Conservation (phyloP, 129 eudicot species). For the Lonicera japonica region DNA sequence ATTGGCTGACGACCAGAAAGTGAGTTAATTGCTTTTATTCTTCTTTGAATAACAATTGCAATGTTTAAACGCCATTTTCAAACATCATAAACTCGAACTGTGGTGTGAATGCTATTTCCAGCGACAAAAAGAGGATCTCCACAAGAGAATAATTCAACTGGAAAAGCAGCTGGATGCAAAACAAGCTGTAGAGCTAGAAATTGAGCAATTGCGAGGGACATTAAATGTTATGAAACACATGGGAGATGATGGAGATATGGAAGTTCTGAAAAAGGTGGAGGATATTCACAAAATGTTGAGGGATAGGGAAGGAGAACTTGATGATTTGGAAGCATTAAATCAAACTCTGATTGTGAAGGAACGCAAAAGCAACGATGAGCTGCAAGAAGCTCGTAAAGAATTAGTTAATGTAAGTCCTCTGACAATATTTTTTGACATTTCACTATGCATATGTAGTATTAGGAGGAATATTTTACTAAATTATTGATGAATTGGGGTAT, state of each 20-base stretch:
- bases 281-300: slow-evolving; percentile 42
- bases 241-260: slow-evolving; percentile 63
- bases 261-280: slow-evolving; percentile 54
- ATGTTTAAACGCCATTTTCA: slow-evolving; percentile 6
- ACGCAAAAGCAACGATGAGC: slow-evolving; percentile 3
- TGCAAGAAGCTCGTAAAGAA: slow-evolving; percentile 6
- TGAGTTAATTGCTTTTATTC: slow-evolving; percentile 14
- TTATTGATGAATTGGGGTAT: too few species aligned
- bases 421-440: too few species aligned
- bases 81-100: neutral
- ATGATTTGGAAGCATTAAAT: slow-evolving; percentile 44
- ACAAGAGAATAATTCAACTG: slow-evolving; percentile 48
- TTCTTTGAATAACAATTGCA: slow-evolving; percentile 4
- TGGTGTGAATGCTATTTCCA: slow-evolving; percentile 16
- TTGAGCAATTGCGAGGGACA: slow-evolving; percentile 60
- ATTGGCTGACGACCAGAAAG: slow-evolving; percentile 89
- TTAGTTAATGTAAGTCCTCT: slow-evolving; percentile 41
- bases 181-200: slow-evolving; percentile 76
- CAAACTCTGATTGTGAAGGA: slow-evolving; percentile 36
- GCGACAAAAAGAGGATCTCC: slow-evolving; percentile 64
- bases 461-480: too few species aligned
- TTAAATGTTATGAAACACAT: slow-evolving; percentile 77
- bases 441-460: neutral
- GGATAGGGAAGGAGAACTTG: slow-evolving; percentile 70
- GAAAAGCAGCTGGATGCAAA: slow-evolving; percentile 68